Conservation (phyloP, 2,329 filamentous ascomycete genomes). For the Penicillium sp. region DNA sequence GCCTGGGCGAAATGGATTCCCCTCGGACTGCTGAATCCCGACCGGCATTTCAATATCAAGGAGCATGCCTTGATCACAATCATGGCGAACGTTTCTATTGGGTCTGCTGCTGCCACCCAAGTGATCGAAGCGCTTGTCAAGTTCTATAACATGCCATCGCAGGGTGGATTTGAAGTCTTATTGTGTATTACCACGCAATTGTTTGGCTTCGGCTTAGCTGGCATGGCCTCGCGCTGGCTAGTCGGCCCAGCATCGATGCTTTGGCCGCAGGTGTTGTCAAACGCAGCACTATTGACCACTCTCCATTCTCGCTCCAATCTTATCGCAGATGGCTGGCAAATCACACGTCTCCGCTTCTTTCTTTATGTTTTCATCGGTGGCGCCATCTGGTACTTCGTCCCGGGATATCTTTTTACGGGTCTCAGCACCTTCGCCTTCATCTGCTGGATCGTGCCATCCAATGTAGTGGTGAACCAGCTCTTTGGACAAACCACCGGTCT, state of each 20-base stretch:
- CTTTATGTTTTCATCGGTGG: conserved; percentile 33
- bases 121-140: conserved; percentile 40
- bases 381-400: conserved; percentile 43
- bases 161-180: conserved; percentile 59
- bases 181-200: conserved; percentile 60
- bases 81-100: conserved; percentile 49
- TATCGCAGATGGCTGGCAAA: conserved; percentile 43
- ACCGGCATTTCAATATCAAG: conserved; percentile 39
- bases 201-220: conserved; percentile 63
- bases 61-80: conserved; percentile 47
- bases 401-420: conserved; percentile 66
- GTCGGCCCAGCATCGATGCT: conserved; percentile 60
- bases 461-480: conserved; percentile 66
- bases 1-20: conserved; percentile 39
- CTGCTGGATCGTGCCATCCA: conserved; percentile 69
- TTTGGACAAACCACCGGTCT: conserved; percentile 68
- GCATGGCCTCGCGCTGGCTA: conserved; percentile 59
- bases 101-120: conserved; percentile 42
- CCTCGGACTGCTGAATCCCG: conserved; percentile 44
- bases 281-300: conserved; percentile 47
- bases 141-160: conserved; percentile 58
- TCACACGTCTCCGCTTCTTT: conserved; percentile 40
- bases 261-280: conserved; percentile 58
- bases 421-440: conserved; percentile 68
- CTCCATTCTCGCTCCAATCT: conserved; percentile 34